Evolutionary conservation across 2,329 filamentous ascomycete species (phyloP), one percentile per base, ranked within the genome.

Genomic region (Colletotrichum musicola): DNA sequence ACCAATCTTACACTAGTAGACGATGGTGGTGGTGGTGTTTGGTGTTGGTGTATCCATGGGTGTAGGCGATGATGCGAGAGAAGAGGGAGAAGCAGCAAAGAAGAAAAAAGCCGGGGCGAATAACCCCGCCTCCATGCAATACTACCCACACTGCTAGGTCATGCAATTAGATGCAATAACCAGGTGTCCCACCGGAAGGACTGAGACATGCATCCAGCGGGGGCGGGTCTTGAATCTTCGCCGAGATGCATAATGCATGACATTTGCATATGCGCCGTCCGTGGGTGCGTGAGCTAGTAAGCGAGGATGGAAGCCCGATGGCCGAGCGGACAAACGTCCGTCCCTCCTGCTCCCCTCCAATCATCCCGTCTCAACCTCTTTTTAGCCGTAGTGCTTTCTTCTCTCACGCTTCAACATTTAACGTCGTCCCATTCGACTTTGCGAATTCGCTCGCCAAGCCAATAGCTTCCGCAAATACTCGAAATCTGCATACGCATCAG

Each of bases 191-290:
- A 10, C 18, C 14, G 16, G 44, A 16, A 7, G 22, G 22, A 67
- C 53, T 57, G 35, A 67, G 59, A 67, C 64, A 47, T 63, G 65
- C 65, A 68, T 50, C 4, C 12, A 50, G 47, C 61, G 65, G 61
- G 65, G 65, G 61, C 22, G 61, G 65, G 22, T 47, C 18, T 38
- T 38, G 14, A 6, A 3, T 20, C 14, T 13, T 7, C 27, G 64
- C n/a, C 27, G 27, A 54, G 10, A 35, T 68, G 40, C 60, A 64
- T 68, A 64, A n/a, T 64, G 62, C 42, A 65, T 68, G 54, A 55
- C 65, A 68, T 54, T 10, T 64, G 65, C 65, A 68, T 64, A 68
- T 67, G 54, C 53, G 14, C 42, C 51, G 30, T 35, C 30, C 30
- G 30, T 35, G 30, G 30, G 30, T 35, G 30, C 30, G 10, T 35